A percentile compares a stretch with the other conserved stretches of the same genome.
These are phyloP conservation scores for Bathelium albidoporum DNA, from an alignment of 495 filamentous ascomycete genomes.

Conservation along the genomic window DNA sequence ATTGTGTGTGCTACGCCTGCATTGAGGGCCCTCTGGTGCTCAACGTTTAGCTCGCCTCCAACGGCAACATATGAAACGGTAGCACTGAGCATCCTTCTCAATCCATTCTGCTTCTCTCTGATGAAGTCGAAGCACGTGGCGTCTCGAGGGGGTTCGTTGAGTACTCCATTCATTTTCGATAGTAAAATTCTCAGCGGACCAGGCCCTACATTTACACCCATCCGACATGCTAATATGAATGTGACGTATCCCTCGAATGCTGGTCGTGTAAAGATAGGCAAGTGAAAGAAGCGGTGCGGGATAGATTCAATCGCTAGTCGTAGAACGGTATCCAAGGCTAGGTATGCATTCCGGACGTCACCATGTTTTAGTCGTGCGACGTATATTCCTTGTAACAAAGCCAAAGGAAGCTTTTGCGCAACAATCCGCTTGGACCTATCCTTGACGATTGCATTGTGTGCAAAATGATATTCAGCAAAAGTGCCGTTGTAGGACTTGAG, in stretches of 20 bases:
- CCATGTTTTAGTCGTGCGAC: conserved; percentile 36
- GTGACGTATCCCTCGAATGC: conserved; percentile 35
- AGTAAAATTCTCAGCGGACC: background rate
- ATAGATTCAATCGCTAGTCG: conserved; percentile 35
- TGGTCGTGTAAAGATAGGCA: conserved; percentile 38
- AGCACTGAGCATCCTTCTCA: background rate
- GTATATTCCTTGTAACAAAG: conserved; percentile 39
- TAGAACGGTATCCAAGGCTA: conserved; percentile 37
- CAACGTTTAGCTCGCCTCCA: background rate
- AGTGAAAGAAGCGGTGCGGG: conserved; percentile 32
- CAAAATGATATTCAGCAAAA: conserved; percentile 34
- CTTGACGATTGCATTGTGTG: conserved; percentile 29
- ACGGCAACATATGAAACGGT: background rate
- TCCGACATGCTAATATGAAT: conserved; percentile 38
- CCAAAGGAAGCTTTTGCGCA: conserved; percentile 8
- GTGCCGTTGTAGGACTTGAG: conserved; percentile 32
- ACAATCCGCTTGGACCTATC: conserved; percentile 22
- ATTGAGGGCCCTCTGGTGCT: background rate
- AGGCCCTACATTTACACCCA: conserved; percentile 21
- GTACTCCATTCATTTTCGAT: background rate
- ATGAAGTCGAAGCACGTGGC: background rate
- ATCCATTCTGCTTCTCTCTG: background rate
- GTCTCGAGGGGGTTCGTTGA: background rate
- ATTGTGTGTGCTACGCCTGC: background rate
- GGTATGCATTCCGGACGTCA: conserved; percentile 37